Conservation (phyloP, 257 asterid species). For the Rehmannia glutinosa region DNA sequence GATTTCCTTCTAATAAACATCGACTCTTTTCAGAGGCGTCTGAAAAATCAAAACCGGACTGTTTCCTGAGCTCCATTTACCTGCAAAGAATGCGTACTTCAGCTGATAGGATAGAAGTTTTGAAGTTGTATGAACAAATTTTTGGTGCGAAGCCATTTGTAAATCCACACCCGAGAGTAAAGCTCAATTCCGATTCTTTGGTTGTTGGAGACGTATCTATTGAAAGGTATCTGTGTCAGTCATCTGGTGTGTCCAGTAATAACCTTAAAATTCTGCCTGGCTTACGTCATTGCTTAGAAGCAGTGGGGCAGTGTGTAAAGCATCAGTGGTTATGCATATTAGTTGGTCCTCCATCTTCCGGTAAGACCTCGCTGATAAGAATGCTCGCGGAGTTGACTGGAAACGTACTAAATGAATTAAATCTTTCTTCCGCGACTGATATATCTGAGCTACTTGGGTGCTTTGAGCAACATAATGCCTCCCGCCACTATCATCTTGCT, state of each 20-base stretch:
- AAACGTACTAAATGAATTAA: constrained; percentile 73
- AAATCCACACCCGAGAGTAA: constrained; percentile 63
- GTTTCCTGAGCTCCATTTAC: constrained; percentile 82
- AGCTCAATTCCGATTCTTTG: constrained; percentile 47
- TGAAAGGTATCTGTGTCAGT: constrained; percentile 47
- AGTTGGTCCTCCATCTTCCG: constrained; percentile 90
- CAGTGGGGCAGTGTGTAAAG: constrained; percentile 63
- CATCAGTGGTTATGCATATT: constrained; percentile 92
- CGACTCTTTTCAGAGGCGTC: constrained; percentile 51
- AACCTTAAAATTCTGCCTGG: constrained; percentile 75
- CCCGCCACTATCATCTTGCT: constrained; percentile 66
- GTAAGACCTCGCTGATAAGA: constrained; percentile 84
- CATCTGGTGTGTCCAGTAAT: constrained; percentile 37
- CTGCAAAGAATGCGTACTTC: constrained; percentile 92
- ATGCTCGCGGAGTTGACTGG: constrained; percentile 83
- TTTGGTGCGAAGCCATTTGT: constrained; percentile 63
- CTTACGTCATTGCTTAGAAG: constrained; percentile 64
- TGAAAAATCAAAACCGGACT: constrained; percentile 40
- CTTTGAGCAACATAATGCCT: constrained; percentile 89
- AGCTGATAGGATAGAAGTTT: constrained; percentile 69
- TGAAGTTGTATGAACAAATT: constrained; percentile 60
- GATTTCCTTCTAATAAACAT: constrained; percentile 12
- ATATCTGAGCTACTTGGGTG: constrained; percentile 94
- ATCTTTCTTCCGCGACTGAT: constrained; percentile 95
- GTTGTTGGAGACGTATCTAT: constrained; percentile 56